Percentiles rank a stretch among this genome's conserved stretches.
These are phyloP conservation scores for Nicotiana knightiana DNA, from an alignment of 257 asterid species.

Conservation along the genomic window DNA sequence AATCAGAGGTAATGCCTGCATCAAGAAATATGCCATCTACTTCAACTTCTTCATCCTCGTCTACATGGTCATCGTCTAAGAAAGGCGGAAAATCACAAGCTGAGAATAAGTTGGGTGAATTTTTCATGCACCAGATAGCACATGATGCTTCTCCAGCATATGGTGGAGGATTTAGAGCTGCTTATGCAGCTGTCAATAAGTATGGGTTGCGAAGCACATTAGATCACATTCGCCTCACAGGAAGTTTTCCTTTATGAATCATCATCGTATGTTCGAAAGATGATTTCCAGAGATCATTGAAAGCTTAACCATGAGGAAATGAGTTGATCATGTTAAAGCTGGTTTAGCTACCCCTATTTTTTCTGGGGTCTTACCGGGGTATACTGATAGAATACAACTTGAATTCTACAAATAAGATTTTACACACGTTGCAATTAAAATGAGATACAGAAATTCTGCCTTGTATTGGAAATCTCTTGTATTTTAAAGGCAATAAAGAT, in stretches of 20 bases:
- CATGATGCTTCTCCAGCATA: slow-evolving; percentile 23
- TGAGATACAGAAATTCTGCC: neutral
- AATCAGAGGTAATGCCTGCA: slow-evolving; percentile 71
- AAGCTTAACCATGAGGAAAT: neutral
- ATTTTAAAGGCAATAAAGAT: slow-evolving; percentile 7
- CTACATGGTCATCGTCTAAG: slow-evolving; percentile 32
- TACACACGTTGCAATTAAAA: neutral
- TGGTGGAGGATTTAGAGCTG: slow-evolving; percentile 22
- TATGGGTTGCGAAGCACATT: slow-evolving; percentile 16
- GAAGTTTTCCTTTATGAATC: slow-evolving; percentile 17
- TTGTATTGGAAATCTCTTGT: slow-evolving; percentile 5
- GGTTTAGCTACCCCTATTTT: slow-evolving; percentile 13
- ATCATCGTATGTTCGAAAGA: neutral
- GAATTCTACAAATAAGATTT: neutral
- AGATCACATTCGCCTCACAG: slow-evolving; percentile 21
- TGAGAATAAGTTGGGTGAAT: slow-evolving; percentile 21
- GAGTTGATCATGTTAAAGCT: slow-evolving; percentile 2
- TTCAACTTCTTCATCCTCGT: slow-evolving; percentile 36
- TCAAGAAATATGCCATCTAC: slow-evolving; percentile 40
- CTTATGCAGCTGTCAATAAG: slow-evolving; percentile 12
- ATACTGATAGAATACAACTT: slow-evolving; percentile 3
- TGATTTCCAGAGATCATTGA: neutral
- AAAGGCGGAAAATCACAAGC: slow-evolving; percentile 9
- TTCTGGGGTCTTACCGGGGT: slow-evolving; percentile 9
- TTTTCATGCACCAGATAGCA: slow-evolving; percentile 21